Base-by-base conservation (phyloP, 2,329 filamentous ascomycete genomes). In the Macrophomina tecta region DNA sequence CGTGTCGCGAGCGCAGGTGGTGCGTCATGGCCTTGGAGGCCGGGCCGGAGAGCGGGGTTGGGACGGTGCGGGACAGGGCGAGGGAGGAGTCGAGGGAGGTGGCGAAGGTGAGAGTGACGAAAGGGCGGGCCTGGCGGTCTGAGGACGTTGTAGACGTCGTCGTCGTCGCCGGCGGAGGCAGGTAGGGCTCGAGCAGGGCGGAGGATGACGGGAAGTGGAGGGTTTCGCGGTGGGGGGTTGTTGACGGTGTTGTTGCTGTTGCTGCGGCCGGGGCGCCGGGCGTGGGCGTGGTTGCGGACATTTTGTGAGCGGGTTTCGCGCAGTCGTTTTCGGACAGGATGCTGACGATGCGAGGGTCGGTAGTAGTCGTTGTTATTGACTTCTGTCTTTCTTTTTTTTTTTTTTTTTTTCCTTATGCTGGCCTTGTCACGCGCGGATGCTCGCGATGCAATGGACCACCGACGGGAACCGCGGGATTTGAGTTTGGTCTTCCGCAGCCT, bases 21-120 rank as follows among this genome's bases (percentile, higher is more conserved):
- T 98, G 94, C 0, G 94, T 97, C 92, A 98, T 96, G 64, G 91
- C 87, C 79, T 97, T 97, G 45, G 92, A 92, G 69, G 89, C 84
- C 0, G 90, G 87, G 3, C 94, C 94, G 1, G 94, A 98, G 14
- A 98, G 86, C 0, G 86, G 83, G 2, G 94, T 98, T 70, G 91
- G 91, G n/a, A 88, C 84, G 14, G 93, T 93, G 0, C 93, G 92
- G 0, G 89, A 85, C 34, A 94, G 84, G 1, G 93, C 87, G 61
- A 96, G 85, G 64, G 89, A 87, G 48, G 91, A 90, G 81, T 98
- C 94, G 71, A 99, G 89, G 4, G 94, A 97, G 6, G 90, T 91
- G 28, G 95, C 94, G 78, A 94, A 98, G 12, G 94, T 97, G 48
- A 97, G 84, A 2, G 94, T 97, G 60, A 93, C 42, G 58, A 76